Base-by-base conservation (phyloP, 306 rosid species). In the Vigna mungo region DNA sequence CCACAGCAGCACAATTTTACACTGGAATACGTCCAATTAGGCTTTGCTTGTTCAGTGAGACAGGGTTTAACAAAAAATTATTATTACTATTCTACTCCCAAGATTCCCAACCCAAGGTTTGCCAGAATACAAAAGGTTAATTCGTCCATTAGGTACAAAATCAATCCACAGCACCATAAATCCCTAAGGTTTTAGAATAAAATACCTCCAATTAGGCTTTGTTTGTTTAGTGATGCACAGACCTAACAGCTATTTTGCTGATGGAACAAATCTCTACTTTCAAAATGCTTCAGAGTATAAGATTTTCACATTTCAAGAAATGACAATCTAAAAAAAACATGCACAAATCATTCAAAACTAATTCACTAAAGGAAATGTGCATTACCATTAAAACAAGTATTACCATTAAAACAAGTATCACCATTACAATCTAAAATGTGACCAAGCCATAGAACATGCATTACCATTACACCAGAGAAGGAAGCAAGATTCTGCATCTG, bases 391-490 rank as follows among this genome's bases (percentile, higher is more conserved):
- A 34, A 34, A 30, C 34, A 30, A 30, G 37, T 5, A 32, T 34
- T 34, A 34, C 6, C 37, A 34, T 34, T 34, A 34, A 34, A 34
- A 34, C 37, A 34, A 5, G 37, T 7, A 34, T 34, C 7, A 5
- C 37, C 37, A 5, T 34, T 34, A 34, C 37, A 34, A 63, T 71
- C 37, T 60, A 56, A 55, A 23, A 54, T 14, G 34, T n/a, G 39
- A 65, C 49, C 34, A 68, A 72, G 60, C 17, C 47, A 66, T 55
- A 54, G 64, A 43, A 49, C 54, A 75, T 61, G 67, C 10, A 64
- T 85, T 86, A 93, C 98, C 98, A 89, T 89, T 23, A 88, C 91
- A 73, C 84, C 88, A 21, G 96, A 81, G 83, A 91, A 89, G 36
- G 92, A 72, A 81, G 87, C 79, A 41, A 86, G 89, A 80, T 88